Percentiles rank a stretch among this genome's conserved stretches.
Conservation (phyloP, 2,329 filamentous ascomycete genomes). For the Colletotrichum acutatum region DNA sequence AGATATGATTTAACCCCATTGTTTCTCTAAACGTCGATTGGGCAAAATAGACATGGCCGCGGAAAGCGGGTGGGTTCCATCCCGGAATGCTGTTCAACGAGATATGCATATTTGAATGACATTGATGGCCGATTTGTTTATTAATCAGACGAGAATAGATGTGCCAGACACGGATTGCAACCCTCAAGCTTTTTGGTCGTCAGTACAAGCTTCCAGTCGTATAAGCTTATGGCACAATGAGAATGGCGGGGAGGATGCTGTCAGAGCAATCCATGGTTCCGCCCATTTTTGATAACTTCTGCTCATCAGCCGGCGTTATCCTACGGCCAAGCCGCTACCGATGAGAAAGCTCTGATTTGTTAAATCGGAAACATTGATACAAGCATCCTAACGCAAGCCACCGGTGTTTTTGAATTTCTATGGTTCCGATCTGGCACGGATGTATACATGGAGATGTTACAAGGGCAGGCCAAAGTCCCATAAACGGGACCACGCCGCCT, state of each 20-base stretch:
- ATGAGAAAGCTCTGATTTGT: not conserved
- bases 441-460: slow-evolving; percentile 36
- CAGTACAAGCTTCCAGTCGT: too few species aligned
- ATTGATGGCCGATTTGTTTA: too few species aligned
- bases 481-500: slow-evolving; percentile 10
- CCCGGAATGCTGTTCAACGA: too few species aligned
- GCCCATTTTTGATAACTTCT: not conserved
- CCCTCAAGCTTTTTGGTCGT: too few species aligned
- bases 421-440: slow-evolving; percentile 20
- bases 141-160: too few species aligned
- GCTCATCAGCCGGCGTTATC: not conserved
- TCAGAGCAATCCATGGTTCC: not conserved
- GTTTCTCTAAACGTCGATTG: not conserved
- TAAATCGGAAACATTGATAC: not conserved
- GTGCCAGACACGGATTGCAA: too few species aligned
- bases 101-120: too few species aligned
- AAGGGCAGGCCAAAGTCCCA: slow-evolving; percentile 16
- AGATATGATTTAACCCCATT: not conserved
- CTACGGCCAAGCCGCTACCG: not conserved
- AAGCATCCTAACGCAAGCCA: not conserved
- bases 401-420: slow-evolving; percentile 22
- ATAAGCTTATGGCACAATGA: too few species aligned
- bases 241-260: too few species aligned
- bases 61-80: too few species aligned
- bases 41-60: not conserved